Evolutionary conservation across 345 rosid genomes (phyloP).

Genomic region (Citrus maxima): DNA sequence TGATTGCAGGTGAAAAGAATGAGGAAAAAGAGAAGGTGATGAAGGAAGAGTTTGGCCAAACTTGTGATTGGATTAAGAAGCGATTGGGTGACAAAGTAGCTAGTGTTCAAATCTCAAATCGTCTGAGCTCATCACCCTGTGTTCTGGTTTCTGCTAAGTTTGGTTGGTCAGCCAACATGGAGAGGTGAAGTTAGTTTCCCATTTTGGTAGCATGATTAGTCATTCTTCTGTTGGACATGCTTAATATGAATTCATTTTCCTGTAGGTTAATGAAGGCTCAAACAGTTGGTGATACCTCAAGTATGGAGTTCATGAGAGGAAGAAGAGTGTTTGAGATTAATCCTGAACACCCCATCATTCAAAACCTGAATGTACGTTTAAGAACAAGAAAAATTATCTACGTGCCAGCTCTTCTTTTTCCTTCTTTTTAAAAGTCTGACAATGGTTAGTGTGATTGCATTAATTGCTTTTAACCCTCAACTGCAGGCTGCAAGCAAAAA

Average conservation of each 20-base stretch:
- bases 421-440: background rate
- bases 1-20: conserved; percentile 69
- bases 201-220: background rate
- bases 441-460: background rate
- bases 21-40: conserved; percentile 79
- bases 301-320: conserved; percentile 91
- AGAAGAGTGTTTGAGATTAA: conserved; percentile 98
- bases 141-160: conserved; percentile 92
- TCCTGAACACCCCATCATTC: conserved; percentile 81
- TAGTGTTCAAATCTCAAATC: conserved; percentile 78
- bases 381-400: background rate
- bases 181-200: conserved; percentile 46
- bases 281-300: conserved; percentile 70
- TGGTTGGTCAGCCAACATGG: conserved; percentile 99
- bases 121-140: conserved; percentile 93
- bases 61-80: conserved; percentile 98
- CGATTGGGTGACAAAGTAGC: conserved; percentile 87
- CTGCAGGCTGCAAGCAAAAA: conserved; percentile 71
- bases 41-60: conserved; percentile 81
- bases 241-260: conserved; percentile 15
- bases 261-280: conserved; percentile 92
- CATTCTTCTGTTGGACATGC: background rate
- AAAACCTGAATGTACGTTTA: conserved; percentile 52
- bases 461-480: background rate
- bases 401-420: background rate